phyloP scores from a whole-genome alignment of 2,329 filamentous ascomycete species.

The Calonectria fujianensis region DNA sequence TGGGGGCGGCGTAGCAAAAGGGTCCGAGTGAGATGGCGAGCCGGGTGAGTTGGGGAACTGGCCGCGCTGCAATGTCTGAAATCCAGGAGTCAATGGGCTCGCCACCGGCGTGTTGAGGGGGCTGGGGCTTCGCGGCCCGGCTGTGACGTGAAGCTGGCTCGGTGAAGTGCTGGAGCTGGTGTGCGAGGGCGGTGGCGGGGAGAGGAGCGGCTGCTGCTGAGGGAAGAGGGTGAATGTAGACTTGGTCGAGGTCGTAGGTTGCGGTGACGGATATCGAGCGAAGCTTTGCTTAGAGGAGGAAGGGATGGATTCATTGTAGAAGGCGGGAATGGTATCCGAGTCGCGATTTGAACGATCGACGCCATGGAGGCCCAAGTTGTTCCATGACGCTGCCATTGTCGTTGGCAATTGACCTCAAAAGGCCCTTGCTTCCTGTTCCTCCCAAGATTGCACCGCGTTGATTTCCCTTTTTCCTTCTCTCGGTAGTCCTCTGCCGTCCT shows the following conservation, averaged over 20 bases:
- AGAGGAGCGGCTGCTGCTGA: constrained; percentile 27
- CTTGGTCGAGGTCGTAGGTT: constrained; percentile 48
- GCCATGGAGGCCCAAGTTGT: constrained; percentile 41
- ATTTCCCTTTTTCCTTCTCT: not conserved
- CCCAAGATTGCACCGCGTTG: not conserved
- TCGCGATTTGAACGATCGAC: constrained; percentile 35
- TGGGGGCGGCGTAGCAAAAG: constrained; percentile 44
- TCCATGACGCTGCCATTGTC: constrained; percentile 42
- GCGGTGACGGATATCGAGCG: constrained; percentile 47
- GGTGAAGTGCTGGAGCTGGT: constrained; percentile 33
- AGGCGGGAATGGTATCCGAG: constrained; percentile 30
- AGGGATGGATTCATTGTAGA: constrained; percentile 46
- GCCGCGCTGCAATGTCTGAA: constrained; percentile 43
- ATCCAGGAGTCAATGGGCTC: constrained; percentile 49
- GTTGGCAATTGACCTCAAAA: constrained; percentile 1
- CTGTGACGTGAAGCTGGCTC: constrained; percentile 41
- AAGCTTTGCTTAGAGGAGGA: constrained; percentile 49
- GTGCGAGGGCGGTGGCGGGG: not conserved
- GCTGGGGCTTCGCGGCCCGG: constrained; percentile 47
- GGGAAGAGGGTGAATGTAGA: constrained; percentile 43
- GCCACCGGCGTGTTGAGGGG: constrained; percentile 44
- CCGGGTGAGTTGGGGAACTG: constrained; percentile 45
- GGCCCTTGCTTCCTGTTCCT: not conserved
- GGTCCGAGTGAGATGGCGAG: constrained; percentile 38
- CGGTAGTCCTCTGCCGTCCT: not conserved